Evolutionary conservation across 1,284 basidiomycete genomes (phyloP).

Genomic region (Cutaneotrichosporon spelunceum): DNA sequence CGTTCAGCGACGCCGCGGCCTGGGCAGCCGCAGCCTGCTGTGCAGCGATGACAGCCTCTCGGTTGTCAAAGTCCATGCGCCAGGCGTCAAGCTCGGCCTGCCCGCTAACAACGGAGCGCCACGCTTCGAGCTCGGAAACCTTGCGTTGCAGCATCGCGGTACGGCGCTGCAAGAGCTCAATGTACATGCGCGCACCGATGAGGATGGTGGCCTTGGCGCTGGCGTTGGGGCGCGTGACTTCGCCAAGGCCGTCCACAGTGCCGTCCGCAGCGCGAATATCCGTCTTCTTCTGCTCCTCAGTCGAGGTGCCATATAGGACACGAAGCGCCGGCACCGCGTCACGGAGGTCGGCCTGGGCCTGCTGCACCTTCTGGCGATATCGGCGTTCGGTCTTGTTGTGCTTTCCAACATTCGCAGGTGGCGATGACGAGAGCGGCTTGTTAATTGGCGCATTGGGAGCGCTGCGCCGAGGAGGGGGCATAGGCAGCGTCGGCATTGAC

Average conservation of each 20-base stretch:
- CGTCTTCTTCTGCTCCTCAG: slow-evolving; percentile 42
- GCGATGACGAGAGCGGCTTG: slow-evolving; percentile 13
- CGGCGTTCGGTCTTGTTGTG: slow-evolving; percentile 53
- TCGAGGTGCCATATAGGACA: slow-evolving; percentile 49
- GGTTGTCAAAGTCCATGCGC: slow-evolving; percentile 38
- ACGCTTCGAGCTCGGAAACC: slow-evolving; percentile 40
- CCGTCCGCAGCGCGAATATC: slow-evolving; percentile 46
- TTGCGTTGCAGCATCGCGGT: slow-evolving; percentile 39
- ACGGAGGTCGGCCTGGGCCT: slow-evolving; percentile 49
- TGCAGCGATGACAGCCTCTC: slow-evolving; percentile 34
- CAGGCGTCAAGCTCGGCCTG: slow-evolving; percentile 33
- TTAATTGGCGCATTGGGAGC: slow-evolving; percentile 26
- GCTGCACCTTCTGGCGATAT: slow-evolving; percentile 52
- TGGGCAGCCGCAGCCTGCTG: slow-evolving; percentile 23
- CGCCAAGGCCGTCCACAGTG: slow-evolving; percentile 49
- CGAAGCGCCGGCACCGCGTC: slow-evolving; percentile 49
- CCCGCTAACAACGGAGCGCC: slow-evolving; percentile 37
- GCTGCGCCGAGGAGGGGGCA: slow-evolving; percentile 23
- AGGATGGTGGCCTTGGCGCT: slow-evolving; percentile 51
- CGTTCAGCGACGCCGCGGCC: slow-evolving; percentile 26
- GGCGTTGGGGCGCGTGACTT: slow-evolving; percentile 49
- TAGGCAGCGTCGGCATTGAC: background rate
- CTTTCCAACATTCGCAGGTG: slow-evolving; percentile 38
- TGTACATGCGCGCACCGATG: slow-evolving; percentile 49
- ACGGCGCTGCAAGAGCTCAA: slow-evolving; percentile 46